phyloP scores from a whole-genome alignment of 2,329 filamentous ascomycete genomes.

The Grosmannia penicillata region DNA sequence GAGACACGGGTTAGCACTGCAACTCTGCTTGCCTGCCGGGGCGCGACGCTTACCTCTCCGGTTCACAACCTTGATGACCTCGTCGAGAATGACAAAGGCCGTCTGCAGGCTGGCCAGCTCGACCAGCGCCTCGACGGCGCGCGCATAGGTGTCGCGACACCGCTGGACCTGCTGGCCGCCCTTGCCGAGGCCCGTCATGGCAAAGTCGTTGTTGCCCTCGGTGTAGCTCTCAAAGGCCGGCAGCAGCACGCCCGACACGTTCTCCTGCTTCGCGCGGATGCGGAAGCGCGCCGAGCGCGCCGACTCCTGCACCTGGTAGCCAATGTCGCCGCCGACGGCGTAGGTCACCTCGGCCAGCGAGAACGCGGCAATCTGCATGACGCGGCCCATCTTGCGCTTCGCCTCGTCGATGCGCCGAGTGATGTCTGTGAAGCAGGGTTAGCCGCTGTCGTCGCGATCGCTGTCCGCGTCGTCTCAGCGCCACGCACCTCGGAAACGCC shows the following conservation, averaged over 20 bases:
- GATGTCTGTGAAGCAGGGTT: slow-evolving; percentile 55
- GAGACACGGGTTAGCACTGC: slow-evolving; percentile 15
- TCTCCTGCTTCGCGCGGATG: slow-evolving; percentile 90
- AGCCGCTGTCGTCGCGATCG: background rate
- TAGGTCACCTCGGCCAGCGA: slow-evolving; percentile 96
- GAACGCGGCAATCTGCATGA: slow-evolving; percentile 98
- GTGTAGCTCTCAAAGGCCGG: slow-evolving; percentile 88
- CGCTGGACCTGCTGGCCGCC: slow-evolving; percentile 93
- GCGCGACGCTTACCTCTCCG: slow-evolving; percentile 55
- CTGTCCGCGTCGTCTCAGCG: slow-evolving; percentile 3
- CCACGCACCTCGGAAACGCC: slow-evolving; percentile 69
- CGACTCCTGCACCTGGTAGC: slow-evolving; percentile 94
- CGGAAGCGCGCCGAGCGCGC: slow-evolving; percentile 87
- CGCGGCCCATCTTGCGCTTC: slow-evolving; percentile 96
- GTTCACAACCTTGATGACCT: slow-evolving; percentile 99
- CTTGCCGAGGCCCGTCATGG: slow-evolving; percentile 87
- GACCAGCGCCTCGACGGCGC: slow-evolving; percentile 89
- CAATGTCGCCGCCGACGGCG: slow-evolving; percentile 87
- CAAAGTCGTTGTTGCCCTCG: slow-evolving; percentile 90
- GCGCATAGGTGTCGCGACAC: slow-evolving; percentile 88
- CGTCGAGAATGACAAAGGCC: slow-evolving; percentile 92
- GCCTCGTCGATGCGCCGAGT: slow-evolving; percentile 95
- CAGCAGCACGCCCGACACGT: slow-evolving; percentile 90
- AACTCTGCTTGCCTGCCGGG: slow-evolving; percentile 2
- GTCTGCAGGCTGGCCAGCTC: slow-evolving; percentile 91